phyloP scores from a whole-genome alignment of 495 filamentous ascomycete species.

The Neurospora sp. region DNA sequence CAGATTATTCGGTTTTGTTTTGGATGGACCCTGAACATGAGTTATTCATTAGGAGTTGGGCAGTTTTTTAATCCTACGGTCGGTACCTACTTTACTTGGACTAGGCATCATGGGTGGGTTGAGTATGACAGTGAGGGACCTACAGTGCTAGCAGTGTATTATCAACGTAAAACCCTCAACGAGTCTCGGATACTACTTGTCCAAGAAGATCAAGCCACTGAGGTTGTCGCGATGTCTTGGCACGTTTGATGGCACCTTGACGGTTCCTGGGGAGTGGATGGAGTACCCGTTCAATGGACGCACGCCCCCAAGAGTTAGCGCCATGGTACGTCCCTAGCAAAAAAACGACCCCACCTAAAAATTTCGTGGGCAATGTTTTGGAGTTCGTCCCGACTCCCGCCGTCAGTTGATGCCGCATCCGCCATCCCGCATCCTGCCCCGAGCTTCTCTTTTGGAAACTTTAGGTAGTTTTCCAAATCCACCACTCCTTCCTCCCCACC shows the following conservation, averaged over 20 bases:
- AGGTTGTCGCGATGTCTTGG: neutral
- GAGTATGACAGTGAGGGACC: neutral
- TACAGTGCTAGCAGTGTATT: neutral
- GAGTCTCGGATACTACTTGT: neutral
- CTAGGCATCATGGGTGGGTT: neutral
- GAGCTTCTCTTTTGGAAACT: conserved; percentile 5
- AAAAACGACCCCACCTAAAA: conserved; percentile 21
- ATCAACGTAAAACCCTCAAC: neutral
- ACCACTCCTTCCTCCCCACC: conserved; percentile 6
- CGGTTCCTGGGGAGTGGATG: neutral
- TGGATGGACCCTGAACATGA: neutral
- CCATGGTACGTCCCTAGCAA: neutral
- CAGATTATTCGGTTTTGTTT: neutral
- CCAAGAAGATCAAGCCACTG: neutral
- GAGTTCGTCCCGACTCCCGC: conserved; percentile 2
- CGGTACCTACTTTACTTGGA: neutral
- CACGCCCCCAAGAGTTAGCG: neutral
- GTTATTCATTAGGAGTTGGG: neutral
- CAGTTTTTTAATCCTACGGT: neutral
- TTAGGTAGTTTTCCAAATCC: neutral
- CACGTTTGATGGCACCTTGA: neutral
- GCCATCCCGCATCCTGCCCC: conserved; percentile 6
- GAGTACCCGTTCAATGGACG: neutral
- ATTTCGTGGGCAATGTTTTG: conserved; percentile 14
- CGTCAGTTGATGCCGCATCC: conserved; percentile 1